A percentile compares a stretch with the other conserved stretches of the same genome.
These are phyloP conservation scores for Rubia peregrina DNA, from an alignment of 305 asterid species.

Conservation along the genomic window DNA sequence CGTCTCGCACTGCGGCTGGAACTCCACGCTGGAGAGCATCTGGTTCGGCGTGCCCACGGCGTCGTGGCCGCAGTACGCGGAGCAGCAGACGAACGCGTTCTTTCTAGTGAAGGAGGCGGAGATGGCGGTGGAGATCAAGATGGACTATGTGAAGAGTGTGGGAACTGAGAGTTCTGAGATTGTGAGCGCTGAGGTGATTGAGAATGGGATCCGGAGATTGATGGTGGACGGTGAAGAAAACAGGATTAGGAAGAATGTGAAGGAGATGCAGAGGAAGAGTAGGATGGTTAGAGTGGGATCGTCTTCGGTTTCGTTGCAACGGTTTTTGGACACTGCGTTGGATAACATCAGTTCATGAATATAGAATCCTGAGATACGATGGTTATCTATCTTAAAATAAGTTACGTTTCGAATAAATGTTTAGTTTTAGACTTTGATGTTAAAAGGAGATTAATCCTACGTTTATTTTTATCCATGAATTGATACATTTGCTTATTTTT, in stretches of 20 bases:
- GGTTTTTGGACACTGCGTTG: background rate
- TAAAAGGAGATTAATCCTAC: no score
- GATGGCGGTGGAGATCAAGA: conserved; percentile 22
- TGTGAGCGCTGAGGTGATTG: conserved; percentile 29
- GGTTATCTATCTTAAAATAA: no score
- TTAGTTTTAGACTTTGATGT: no score
- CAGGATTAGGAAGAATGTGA: conserved; percentile 5
- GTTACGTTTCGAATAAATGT: no score
- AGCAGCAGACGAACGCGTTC: conserved; percentile 51
- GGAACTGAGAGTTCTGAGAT: conserved; percentile 3
- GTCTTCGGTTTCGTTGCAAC: background rate
- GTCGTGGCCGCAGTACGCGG: conserved; percentile 52
- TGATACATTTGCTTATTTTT: no score
- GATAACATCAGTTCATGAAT: background rate
- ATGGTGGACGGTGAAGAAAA: background rate
- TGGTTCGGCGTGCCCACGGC: conserved; percentile 55
- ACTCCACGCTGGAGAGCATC: conserved; percentile 4
- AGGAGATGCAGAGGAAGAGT: conserved; percentile 10
- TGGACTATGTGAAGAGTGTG: conserved; percentile 26
- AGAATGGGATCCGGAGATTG: conserved; percentile 12
- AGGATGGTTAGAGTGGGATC: conserved; percentile 9
- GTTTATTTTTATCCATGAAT: no score
- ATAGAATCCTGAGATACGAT: no score
- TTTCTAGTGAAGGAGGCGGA: conserved; percentile 38
- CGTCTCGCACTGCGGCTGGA: conserved; percentile 1